Percentiles rank a stretch among this genome's conserved stretches.
Conservation (phyloP, 2,329 filamentous ascomycete genomes). For the Sporothrix luriei region DNA sequence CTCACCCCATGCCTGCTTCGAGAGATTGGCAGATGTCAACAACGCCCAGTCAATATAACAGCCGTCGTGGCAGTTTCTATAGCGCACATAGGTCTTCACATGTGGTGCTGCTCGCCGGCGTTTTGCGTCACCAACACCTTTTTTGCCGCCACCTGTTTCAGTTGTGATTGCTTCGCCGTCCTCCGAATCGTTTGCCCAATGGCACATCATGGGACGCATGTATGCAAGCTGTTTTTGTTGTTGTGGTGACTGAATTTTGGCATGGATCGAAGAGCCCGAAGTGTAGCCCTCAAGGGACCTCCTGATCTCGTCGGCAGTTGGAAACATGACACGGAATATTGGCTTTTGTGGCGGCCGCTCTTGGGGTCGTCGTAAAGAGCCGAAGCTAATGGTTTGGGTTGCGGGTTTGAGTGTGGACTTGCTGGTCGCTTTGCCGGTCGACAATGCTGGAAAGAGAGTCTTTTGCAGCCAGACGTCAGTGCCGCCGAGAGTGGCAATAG, state of each 20-base stretch:
- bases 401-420: slow-evolving; percentile 9
- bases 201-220: slow-evolving; percentile 68
- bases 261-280: slow-evolving; percentile 80
- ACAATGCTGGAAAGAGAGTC: slow-evolving; percentile 60
- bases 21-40: slow-evolving; percentile 87
- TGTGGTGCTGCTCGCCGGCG: slow-evolving; percentile 76
- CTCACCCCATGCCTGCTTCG: slow-evolving; percentile 86
- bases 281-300: slow-evolving; percentile 74
- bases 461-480: slow-evolving; percentile 72
- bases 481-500: slow-evolving; percentile 75
- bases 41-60: slow-evolving; percentile 75
- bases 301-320: slow-evolving; percentile 76
- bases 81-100: slow-evolving; percentile 82
- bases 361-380: slow-evolving; percentile 20
- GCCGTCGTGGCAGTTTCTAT: slow-evolving; percentile 40
- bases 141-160: slow-evolving; percentile 29
- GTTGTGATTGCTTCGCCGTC: slow-evolving; percentile 38
- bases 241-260: slow-evolving; percentile 68
- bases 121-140: slow-evolving; percentile 53
- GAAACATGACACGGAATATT: slow-evolving; percentile 74
- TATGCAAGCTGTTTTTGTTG: slow-evolving; percentile 76
- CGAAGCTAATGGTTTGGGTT: slow-evolving; percentile 1
- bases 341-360: slow-evolving; percentile 42
- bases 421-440: slow-evolving; percentile 40
- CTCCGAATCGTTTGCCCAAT: slow-evolving; percentile 69